Percentiles rank a stretch among this genome's conserved stretches.
phyloP scores from a whole-genome alignment of 352 stramenopile genomes.

The Globisporangium barbulae region DNA sequence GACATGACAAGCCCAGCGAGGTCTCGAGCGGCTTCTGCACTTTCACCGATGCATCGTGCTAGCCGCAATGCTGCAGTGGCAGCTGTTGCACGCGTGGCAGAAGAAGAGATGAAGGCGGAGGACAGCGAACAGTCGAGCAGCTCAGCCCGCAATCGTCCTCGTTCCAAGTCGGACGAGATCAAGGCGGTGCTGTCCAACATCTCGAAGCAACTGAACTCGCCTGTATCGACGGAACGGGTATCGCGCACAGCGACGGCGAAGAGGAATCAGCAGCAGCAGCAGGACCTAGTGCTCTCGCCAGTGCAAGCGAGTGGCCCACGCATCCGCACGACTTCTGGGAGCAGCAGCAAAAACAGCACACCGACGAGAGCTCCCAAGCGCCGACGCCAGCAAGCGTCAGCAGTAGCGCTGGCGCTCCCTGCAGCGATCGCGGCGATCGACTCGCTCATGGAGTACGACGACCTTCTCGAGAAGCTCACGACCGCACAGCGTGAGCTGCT shows the following conservation, averaged over 20 bases:
- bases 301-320: background rate
- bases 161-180: constrained; percentile 19
- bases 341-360: constrained; percentile 1
- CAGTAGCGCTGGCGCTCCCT: constrained; percentile 24
- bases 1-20: background rate
- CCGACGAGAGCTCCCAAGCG: constrained; percentile 7
- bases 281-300: constrained; percentile 4
- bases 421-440: constrained; percentile 14
- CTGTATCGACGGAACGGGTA: background rate
- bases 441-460: constrained; percentile 39
- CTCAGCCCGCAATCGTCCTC: background rate
- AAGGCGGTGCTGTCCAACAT: constrained; percentile 12
- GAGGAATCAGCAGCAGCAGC: background rate
- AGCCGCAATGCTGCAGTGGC: background rate
- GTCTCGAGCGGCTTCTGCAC: background rate
- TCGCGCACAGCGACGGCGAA: background rate
- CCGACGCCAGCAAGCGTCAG: constrained; percentile 25
- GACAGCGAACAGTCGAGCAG: background rate
- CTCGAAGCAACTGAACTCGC: constrained; percentile 13
- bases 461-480: constrained; percentile 51
- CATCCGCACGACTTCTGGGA: constrained; percentile 1
- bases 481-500: constrained; percentile 51
- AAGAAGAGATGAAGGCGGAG: constrained; percentile 6
- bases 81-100: background rate
- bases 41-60: background rate